Evolutionary conservation across 1,284 basidiomycete species (phyloP).

Genomic region (Chalciporus sp.): DNA sequence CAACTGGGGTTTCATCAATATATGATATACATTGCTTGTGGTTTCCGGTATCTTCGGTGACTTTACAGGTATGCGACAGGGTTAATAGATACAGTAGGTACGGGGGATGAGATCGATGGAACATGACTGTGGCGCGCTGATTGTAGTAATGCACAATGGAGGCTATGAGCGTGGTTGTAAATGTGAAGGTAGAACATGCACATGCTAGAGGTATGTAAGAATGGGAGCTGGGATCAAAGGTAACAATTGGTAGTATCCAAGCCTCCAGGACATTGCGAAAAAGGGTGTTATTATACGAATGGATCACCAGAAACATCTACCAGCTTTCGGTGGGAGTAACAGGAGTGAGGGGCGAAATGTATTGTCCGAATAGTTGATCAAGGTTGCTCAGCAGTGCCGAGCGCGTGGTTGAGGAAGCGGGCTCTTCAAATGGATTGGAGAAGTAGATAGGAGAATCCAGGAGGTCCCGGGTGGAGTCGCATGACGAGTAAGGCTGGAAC

Average conservation of each 20-base stretch:
- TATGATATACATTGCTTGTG: neutral
- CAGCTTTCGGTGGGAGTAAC: constrained; percentile 12
- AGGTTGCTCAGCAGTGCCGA: constrained; percentile 22
- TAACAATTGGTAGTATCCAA: neutral
- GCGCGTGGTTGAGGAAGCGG: constrained; percentile 1
- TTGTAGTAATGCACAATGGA: neutral
- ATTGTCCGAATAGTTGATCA: constrained; percentile 34
- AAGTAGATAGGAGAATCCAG: constrained; percentile 32
- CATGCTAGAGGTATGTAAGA: neutral
- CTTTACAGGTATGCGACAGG: constrained; percentile 1
- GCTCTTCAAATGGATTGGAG: constrained; percentile 33
- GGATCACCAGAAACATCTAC: constrained; percentile 11
- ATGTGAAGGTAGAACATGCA: neutral
- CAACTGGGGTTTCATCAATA: neutral
- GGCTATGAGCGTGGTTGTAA: neutral
- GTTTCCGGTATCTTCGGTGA: neutral
- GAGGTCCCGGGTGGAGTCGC: constrained; percentile 9
- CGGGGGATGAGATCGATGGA: neutral
- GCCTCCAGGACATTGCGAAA: neutral
- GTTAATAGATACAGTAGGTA: constrained; percentile 22
- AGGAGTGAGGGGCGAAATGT: constrained; percentile 27
- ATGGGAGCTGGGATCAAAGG: neutral
- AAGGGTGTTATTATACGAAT: neutral
- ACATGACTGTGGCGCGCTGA: constrained; percentile 1
- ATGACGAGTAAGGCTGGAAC: constrained; percentile 6